These are phyloP conservation scores for Trichophaea hybrida DNA, from an alignment of 2,329 filamentous ascomycete species.

Conservation along the genomic window DNA sequence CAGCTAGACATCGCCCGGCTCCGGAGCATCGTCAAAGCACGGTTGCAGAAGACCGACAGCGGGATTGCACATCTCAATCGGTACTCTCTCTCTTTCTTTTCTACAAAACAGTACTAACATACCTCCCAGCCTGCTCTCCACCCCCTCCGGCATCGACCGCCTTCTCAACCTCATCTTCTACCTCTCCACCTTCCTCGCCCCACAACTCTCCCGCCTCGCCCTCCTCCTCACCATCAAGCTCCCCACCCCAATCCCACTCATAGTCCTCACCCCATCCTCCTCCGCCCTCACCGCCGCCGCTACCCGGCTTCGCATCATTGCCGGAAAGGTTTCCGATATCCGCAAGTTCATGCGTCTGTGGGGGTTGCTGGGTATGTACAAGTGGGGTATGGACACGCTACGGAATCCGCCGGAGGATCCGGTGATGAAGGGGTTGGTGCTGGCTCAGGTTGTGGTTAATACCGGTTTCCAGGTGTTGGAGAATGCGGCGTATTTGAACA, in stretches of 20 bases:
- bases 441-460: slow-evolving; percentile 53
- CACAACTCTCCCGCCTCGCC: slow-evolving; percentile 38
- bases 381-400: slow-evolving; percentile 40
- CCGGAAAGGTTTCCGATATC: slow-evolving; percentile 52
- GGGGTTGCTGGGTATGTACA: slow-evolving; percentile 59
- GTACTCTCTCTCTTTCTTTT: background rate
- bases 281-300: slow-evolving; percentile 29
- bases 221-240: slow-evolving; percentile 33
- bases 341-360: slow-evolving; percentile 63
- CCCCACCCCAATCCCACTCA: slow-evolving; percentile 40
- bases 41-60: background rate
- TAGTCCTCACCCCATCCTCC: slow-evolving; percentile 34
- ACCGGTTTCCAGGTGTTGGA: slow-evolving; percentile 64
- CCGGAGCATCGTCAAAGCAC: background rate
- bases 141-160: slow-evolving; percentile 54
- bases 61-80: background rate
- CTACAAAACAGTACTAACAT: background rate
- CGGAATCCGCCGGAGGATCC: slow-evolving; percentile 32
- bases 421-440: slow-evolving; percentile 42
- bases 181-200: slow-evolving; percentile 43
- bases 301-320: slow-evolving; percentile 45
- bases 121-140: slow-evolving; percentile 45
- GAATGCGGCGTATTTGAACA: slow-evolving; percentile 64
- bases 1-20: background rate
- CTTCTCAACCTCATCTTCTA: slow-evolving; percentile 46